These are phyloP conservation scores for Penicillium fuscoglaucum DNA, from an alignment of 2,329 filamentous ascomycete species.

Conservation along the genomic window DNA sequence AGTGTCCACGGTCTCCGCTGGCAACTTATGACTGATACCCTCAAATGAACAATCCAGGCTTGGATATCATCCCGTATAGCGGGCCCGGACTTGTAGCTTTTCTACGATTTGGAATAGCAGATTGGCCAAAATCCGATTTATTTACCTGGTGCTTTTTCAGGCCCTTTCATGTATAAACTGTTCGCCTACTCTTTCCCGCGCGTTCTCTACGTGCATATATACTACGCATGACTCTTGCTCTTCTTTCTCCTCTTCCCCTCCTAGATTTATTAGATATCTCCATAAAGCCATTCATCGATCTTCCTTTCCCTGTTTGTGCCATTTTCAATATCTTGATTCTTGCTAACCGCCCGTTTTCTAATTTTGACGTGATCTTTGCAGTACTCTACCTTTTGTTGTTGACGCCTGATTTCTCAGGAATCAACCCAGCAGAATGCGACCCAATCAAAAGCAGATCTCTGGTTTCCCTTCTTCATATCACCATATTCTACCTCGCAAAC, in stretches of 20 bases:
- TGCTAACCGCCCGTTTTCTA: neutral
- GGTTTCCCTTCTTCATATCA: neutral
- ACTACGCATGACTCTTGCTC: neutral
- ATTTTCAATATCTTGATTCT: neutral
- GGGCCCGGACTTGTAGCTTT: neutral
- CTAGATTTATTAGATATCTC: neutral
- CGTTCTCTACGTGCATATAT: too few relatives aligned
- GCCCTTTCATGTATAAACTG: neutral
- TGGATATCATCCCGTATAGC: neutral
- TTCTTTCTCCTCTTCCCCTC: neutral
- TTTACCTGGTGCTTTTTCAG: neutral
- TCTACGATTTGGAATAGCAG: neutral
- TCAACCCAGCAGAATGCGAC: constrained; percentile 4
- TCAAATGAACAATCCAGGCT: constrained; percentile 3
- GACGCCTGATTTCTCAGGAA: constrained; percentile 3
- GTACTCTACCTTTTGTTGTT: neutral
- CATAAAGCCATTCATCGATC: too few relatives aligned
- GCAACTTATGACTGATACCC: constrained; percentile 14
- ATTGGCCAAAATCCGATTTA: neutral
- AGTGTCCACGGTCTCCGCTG: neutral
- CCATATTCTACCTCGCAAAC: neutral
- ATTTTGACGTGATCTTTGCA: neutral
- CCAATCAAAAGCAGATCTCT: constrained; percentile 1
- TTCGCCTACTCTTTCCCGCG: neutral
- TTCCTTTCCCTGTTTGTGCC: neutral